Conservation (phyloP, 176 grass and related monocot genomes). For the Raddia distichophylla region DNA sequence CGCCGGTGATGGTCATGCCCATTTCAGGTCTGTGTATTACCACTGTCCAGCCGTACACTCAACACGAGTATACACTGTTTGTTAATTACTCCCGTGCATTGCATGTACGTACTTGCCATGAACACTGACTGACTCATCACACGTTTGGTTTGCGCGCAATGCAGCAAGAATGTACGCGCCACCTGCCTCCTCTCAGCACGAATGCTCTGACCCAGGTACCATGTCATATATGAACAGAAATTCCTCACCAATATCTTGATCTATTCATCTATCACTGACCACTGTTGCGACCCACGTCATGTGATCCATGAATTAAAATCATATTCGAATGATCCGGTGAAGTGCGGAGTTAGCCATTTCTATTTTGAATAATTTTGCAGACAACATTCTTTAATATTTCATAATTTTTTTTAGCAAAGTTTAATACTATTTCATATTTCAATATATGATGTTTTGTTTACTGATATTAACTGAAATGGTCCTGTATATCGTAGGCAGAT, state of each 20-base stretch:
- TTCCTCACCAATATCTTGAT: not conserved
- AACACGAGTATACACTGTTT: not conserved
- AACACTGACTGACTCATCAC: not conserved
- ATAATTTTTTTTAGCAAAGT: too few relatives aligned
- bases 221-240: not conserved
- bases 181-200: conserved; percentile 48
- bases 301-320: not conserved
- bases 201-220: conserved; percentile 54
- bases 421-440: too few relatives aligned
- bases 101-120: not conserved
- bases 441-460: too few relatives aligned
- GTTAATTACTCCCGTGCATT: not conserved
- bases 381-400: too few relatives aligned
- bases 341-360: not conserved
- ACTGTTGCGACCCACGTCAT: not conserved
- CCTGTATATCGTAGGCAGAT: too few relatives aligned
- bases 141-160: not conserved
- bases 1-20: conserved; percentile 57
- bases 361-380: too few relatives aligned
- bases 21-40: conserved; percentile 49
- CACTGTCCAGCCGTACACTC: not conserved
- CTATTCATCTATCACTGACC: not conserved
- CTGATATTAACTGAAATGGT: too few relatives aligned
- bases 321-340: not conserved
- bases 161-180: conserved; percentile 59